Evolutionary conservation across 345 rosid genomes (phyloP), one percentile per base, ranked within the genome.

Genomic region (Sisymbrium irio): DNA sequence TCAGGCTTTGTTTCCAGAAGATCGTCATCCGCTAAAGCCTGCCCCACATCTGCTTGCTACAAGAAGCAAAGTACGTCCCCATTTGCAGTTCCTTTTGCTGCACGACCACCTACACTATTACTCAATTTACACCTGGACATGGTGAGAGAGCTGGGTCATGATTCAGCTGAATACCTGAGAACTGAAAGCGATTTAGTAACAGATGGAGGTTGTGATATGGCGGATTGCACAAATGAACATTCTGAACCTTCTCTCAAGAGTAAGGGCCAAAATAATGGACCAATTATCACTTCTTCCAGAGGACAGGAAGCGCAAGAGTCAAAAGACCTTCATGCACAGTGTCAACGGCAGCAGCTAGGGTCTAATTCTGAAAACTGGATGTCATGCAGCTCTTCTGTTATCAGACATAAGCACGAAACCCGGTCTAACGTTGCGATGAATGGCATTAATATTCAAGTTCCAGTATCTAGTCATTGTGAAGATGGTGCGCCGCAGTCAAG

Each of bases 61-160:
- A 72, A 70, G 54, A 54, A 66, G 72, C 68, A 39, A 72, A 71
- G 47, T 70, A 62, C 83, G 37, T 83, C 84, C 76, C 83, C 81
- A 17, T 76, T 82, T 77, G 73, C 86, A 42, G 17, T 17, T 1
- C 85, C 83, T 62, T 79, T 89, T 78, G 79, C 85, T 77, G 54
- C 84, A 61, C 87, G 85, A 41, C 86, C 90, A 19, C 86, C 94
- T 39, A 71, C 88, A 53, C 83, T 80, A 58, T 86, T 86, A 72
- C 65, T 86, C 15, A 67, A 84, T 66, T 82, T 85, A 86, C 92
- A 85, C 82, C 83, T 89, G 67, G 80, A 84, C 82, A 80, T 89
- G 82, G 87, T 87, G 50, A 84, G 84, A 85, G 86, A 87, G 39
- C 82, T 72, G 41, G 84, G 85, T 54, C 87, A 74, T 63, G 77